Evolutionary conservation across 371 early-diverging fungal genomes (phyloP).

Genomic region (Actinomortierella ambigua): DNA sequence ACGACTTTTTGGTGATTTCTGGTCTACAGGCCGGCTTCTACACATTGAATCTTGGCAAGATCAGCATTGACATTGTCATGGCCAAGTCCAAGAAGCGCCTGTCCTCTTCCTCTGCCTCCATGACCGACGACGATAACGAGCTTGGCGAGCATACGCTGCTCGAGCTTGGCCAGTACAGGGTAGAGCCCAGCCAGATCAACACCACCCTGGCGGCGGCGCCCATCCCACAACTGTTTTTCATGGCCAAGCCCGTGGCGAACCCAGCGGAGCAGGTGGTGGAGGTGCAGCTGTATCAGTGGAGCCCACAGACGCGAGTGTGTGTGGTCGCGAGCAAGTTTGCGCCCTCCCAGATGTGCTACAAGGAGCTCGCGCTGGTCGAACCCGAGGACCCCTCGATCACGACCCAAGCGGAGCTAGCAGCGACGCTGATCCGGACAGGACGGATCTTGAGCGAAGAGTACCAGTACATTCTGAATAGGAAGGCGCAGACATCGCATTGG

Average conservation of each 20-base stretch:
- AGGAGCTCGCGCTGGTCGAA: neutral
- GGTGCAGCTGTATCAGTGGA: slow-evolving; percentile 30
- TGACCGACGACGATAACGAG: neutral
- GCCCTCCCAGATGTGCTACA: slow-evolving; percentile 12
- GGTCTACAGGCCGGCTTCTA: slow-evolving; percentile 27
- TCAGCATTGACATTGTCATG: slow-evolving; percentile 8
- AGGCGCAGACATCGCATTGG: slow-evolving; percentile 52
- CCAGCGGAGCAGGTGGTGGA: slow-evolving; percentile 3
- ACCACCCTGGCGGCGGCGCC: no score
- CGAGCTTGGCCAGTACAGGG: no score
- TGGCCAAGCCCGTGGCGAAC: no score
- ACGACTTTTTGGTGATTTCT: slow-evolving; percentile 16
- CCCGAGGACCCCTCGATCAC: slow-evolving; percentile 9
- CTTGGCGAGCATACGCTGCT: no score
- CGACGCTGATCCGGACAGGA: slow-evolving; percentile 22
- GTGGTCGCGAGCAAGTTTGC: slow-evolving; percentile 27
- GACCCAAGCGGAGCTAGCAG: slow-evolving; percentile 3
- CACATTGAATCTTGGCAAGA: slow-evolving; percentile 9
- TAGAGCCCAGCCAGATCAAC: no score
- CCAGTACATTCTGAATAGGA: slow-evolving; percentile 60
- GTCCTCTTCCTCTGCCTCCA: slow-evolving; percentile 8
- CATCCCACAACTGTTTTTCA: no score
- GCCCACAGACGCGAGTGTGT: slow-evolving; percentile 17
- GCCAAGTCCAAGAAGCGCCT: slow-evolving; percentile 11
- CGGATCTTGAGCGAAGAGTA: slow-evolving; percentile 59